A percentile compares a stretch with the other conserved stretches of the same genome.
Conservation (phyloP, 2,329 filamentous ascomycete genomes). For the Beauveria varroae region DNA sequence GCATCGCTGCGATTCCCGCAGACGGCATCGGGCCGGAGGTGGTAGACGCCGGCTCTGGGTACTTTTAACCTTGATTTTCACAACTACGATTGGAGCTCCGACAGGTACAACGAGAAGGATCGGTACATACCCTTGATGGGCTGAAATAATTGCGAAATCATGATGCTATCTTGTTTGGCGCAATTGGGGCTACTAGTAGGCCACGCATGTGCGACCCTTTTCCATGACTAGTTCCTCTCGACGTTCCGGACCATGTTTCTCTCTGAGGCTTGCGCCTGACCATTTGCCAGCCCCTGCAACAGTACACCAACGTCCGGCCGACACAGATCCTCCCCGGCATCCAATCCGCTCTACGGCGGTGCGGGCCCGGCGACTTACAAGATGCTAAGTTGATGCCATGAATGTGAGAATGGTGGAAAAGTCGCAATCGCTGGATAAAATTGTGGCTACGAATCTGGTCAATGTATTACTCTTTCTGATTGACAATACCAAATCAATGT, state of each 20-base stretch:
- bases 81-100: constrained; percentile 60
- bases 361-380: constrained; percentile 34
- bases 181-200: constrained; percentile 49
- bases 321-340: constrained; percentile 54
- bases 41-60: constrained; percentile 29
- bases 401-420: constrained; percentile 56
- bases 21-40: too few relatives aligned
- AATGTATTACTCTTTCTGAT: too few relatives aligned
- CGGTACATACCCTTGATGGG: constrained; percentile 42
- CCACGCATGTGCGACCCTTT: neutral
- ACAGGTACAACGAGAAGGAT: constrained; percentile 57
- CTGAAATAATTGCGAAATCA: constrained; percentile 28
- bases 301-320: constrained; percentile 60
- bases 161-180: constrained; percentile 58
- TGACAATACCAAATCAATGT: too few relatives aligned
- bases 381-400: constrained; percentile 60
- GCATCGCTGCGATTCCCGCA: too few relatives aligned
- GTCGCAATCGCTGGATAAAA: constrained; percentile 52
- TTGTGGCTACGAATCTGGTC: constrained; percentile 49
- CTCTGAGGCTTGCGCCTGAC: constrained; percentile 58
- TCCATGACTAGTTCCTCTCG: too few relatives aligned
- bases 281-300: constrained; percentile 56
- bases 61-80: constrained; percentile 56
- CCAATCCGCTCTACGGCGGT: constrained; percentile 46
- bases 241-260: constrained; percentile 59